Evolutionary conservation across 257 asterid species (phyloP), one percentile per base, ranked within the genome.

Genomic region (Henckelia pumila): DNA sequence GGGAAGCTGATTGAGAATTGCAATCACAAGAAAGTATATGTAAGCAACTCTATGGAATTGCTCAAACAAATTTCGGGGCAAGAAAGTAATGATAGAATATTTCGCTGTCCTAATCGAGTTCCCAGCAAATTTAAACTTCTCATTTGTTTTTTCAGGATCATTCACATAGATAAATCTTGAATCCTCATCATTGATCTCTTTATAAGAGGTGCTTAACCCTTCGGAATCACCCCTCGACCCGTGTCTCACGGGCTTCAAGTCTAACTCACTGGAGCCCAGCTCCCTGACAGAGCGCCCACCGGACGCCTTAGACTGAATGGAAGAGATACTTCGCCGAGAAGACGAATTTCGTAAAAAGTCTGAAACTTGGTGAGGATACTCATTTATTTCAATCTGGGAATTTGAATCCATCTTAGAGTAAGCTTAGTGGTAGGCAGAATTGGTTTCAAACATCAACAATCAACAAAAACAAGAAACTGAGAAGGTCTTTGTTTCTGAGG

Each of bases 1-100:
- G 21, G 99, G 99, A 47, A 94, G 84, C 85, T 94, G 99, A 72
- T 94, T 94, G 78, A 94, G 96, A 69, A 91, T 71, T 49, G 96
- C 99, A 76, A 94, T 94, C 50, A 78, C 96, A 25, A 94, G 92
- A 80, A 94, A 94, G 77, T 94, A 94, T 2, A 94, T 61, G 68
- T 94, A 94, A 56, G 99, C 99, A 61, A 94, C 89, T 75, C 99
- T 91, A 71, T 83, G 99, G 79, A 94, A 94, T 88, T 94, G 99
- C 68, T 91, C 98, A 49, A 88, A 94, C 77, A 94, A 70, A 80
- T 94, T 94, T 28, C 85, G 77, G 17, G 99, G 99, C 86, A 94
- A 77, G 92, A 94, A 94, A 9, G 96, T 88, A 65, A 94, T 52
- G 63, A 89, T 16, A 8, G 96, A 85, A 67, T 94, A 94, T 66